Base-by-base conservation (phyloP, 1,139 yeast species). In the Candida tropicalis region DNA sequence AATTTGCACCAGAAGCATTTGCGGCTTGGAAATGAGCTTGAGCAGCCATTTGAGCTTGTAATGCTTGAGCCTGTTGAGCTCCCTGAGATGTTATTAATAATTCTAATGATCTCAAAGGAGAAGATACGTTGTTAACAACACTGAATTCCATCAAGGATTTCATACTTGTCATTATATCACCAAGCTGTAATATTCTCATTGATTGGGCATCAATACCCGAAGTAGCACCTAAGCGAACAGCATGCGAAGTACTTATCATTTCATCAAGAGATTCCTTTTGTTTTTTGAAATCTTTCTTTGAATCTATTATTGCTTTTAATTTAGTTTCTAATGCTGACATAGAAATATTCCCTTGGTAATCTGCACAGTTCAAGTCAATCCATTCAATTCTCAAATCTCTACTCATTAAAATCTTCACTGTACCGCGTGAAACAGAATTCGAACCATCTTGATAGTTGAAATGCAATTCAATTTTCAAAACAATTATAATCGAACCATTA, bases 131-230 rank as follows among this genome's bases (percentile, higher is more conserved):
- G 44, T 67, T 70, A 16, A 62, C 57, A 40, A 73, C 59, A 18
- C 84, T 74, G 53, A 77, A 83, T 23, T 74, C 70, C 82, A 86
- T 82, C 44, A 86, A 64, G 24, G 85, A 81, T 45, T 78, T 75
- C 54, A 87, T 71, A 47, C 79, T 79, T 0, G 88, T 74, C 87
- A 88, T 83, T 1, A 84, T 84, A 61, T 87, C 95, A 37, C 89
- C 77, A 3, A 87, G 78, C 60, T 87, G 93, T 65, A 87, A 62
- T 26, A 83, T 71, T 42, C 91, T 67, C 79, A 86, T 75, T 2
- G 87, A 82, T 27, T 74, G 72, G 38, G 77, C 82, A 40, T 79
- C 79, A n/a, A 85, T 63, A 0, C 95, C 95, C 49, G 77, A 79
- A 43, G 77, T 61, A 2, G 55, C 39, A 1, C 65, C 48, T 33